These are phyloP conservation scores for Cokeromyces recurvatus DNA, from an alignment of 371 early-diverging fungal species.

Conservation along the genomic window DNA sequence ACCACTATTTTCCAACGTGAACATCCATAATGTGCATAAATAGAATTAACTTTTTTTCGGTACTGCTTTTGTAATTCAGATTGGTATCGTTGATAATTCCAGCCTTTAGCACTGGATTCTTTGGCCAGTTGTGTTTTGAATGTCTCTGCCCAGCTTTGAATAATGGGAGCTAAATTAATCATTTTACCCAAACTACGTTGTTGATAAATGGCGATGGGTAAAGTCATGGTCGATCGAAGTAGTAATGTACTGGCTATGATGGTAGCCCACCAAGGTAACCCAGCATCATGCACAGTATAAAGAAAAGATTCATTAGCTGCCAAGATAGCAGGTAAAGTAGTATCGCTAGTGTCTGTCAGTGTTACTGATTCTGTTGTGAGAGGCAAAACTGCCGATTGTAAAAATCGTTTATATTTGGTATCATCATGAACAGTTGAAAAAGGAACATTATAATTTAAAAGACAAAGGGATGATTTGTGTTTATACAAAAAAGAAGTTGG, in stretches of 20 bases:
- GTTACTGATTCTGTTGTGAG: no score
- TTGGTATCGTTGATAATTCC: conserved; percentile 45
- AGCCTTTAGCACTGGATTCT: conserved; percentile 35
- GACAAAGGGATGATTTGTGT: no score
- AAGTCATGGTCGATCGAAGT: conserved; percentile 57
- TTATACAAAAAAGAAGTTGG: no score
- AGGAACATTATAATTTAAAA: no score
- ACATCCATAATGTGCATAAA: conserved; percentile 61
- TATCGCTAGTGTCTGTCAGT: not conserved
- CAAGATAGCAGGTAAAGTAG: conserved; percentile 27
- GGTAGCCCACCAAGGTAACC: conserved; percentile 71
- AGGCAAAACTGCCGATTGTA: no score
- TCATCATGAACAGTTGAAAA: no score
- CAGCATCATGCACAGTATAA: conserved; percentile 35
- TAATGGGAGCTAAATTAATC: conserved; percentile 55
- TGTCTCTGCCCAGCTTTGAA: conserved; percentile 63
- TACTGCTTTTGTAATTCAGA: conserved; percentile 50
- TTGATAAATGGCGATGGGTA: conserved; percentile 76
- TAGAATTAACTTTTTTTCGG: conserved; percentile 46
- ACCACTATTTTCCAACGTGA: conserved; percentile 59
- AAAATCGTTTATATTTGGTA: no score
- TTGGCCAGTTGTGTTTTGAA: conserved; percentile 45
- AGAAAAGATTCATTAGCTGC: conserved; percentile 43
- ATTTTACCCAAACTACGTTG: conserved; percentile 56
- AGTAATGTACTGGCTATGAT: conserved; percentile 57